Evolutionary conservation across 1,139 yeast genomes (phyloP), one percentile per base, ranked within the genome.

Genomic region (Blastobotrys buckinghamii): DNA sequence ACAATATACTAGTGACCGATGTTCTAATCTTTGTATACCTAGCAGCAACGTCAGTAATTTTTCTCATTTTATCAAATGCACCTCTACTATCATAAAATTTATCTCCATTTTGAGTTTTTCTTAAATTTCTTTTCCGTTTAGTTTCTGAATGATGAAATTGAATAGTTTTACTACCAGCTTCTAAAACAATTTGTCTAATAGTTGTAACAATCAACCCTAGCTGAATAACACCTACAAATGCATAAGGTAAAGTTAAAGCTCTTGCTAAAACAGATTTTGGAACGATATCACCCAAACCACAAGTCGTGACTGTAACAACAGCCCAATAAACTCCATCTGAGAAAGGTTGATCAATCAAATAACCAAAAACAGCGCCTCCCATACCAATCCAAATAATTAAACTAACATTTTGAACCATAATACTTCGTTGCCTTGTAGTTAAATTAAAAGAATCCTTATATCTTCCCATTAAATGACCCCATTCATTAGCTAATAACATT

Each of bases 241-340:
- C 78, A 64, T 80, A 84, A 1, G 83, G 66, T 47, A 87, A 69
- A 0, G 76, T 72, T 54, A 84, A 66, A 0, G 81, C 82, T 58
- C 78, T 76, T 0, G 83, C 74, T 0, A 78, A 78, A 1, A 73
- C 67, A 1, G 74, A 64, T 0, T 55, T 35, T 0, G 95, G 90
- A 0, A 73, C 68, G 33, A 82, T 72, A 59, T 84, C 94, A 32
- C 96, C 96, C 19, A 83, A 70, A 0, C 96, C 96, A 39, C 88
- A 76, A 0, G 96, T 88, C 41, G 85, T 68, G 33, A 84, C 69
- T 0, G 94, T 81, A 0, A 84, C 88, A 17, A 78, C 75, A 58
- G 88, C 81, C 61, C 75, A 86, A 61, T 85, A 87, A 39, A 86
- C 63, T 0, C 85, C 78, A 26, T 79, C 73, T 0, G 90, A 87